Percentiles rank a stretch among this genome's conserved stretches.
phyloP scores from a whole-genome alignment of 345 rosid genomes.

The Gossypium raimondii region DNA sequence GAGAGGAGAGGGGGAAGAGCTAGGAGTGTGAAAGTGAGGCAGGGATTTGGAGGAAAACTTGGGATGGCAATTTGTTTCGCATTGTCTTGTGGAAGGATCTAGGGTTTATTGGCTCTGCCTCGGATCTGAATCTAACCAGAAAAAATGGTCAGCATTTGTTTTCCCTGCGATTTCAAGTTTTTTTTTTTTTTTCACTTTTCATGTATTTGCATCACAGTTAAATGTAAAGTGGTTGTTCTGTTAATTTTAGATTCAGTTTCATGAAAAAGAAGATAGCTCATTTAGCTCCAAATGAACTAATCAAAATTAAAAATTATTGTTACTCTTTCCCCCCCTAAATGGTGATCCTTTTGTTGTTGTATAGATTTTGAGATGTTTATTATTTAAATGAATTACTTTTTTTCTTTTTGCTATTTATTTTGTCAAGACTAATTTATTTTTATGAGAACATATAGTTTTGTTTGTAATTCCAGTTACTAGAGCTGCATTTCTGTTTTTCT shows the following conservation, averaged over 20 bases:
- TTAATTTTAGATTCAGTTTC: constrained; percentile 2
- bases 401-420: background rate
- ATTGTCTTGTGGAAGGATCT: constrained; percentile 18
- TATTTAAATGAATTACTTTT: background rate
- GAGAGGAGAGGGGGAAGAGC: background rate
- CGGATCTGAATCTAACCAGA: constrained; percentile 27
- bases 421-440: background rate
- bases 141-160: constrained; percentile 31
- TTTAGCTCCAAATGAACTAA: constrained; percentile 11
- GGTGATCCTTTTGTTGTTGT: background rate
- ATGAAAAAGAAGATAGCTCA: background rate
- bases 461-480: background rate
- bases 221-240: background rate
- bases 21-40: background rate
- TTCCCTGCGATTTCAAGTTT: background rate
- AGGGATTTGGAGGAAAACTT: constrained; percentile 13
- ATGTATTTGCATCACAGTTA: background rate
- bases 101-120: constrained; percentile 27
- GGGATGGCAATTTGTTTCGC: constrained; percentile 12
- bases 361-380: background rate
- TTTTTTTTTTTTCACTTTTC: background rate
- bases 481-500: constrained; percentile 8
- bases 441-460: background rate
- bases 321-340: background rate
- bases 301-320: background rate